These are phyloP conservation scores for Naematelia aurantialba DNA, from an alignment of 768 basidiomycete genomes.

Conservation along the genomic window DNA sequence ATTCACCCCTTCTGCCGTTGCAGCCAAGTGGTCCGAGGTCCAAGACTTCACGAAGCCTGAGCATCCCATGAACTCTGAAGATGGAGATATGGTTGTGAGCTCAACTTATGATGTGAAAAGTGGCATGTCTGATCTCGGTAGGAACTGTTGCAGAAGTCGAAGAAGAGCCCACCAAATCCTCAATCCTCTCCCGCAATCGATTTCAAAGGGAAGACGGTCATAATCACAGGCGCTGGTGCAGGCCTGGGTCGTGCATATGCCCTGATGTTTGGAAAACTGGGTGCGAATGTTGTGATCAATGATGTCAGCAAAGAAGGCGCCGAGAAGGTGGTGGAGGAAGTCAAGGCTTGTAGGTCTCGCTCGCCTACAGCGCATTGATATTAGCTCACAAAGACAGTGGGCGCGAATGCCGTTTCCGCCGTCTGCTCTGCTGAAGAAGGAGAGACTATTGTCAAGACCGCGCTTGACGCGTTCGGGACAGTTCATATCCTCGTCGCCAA, in stretches of 20 bases:
- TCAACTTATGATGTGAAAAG: neutral
- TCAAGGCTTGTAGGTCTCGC: slow-evolving; percentile 62
- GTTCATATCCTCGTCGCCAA: slow-evolving; percentile 88
- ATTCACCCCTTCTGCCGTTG: slow-evolving; percentile 94
- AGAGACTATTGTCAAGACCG: slow-evolving; percentile 78
- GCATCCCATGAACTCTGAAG: slow-evolving; percentile 65
- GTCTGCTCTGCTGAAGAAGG: slow-evolving; percentile 89
- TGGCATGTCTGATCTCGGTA: slow-evolving; percentile 13
- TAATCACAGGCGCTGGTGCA: slow-evolving; percentile 91
- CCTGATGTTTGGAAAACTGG: slow-evolving; percentile 81
- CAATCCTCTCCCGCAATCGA: slow-evolving; percentile 68
- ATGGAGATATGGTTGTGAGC: slow-evolving; percentile 52
- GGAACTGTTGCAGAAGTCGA: slow-evolving; percentile 63
- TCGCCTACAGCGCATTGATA: neutral
- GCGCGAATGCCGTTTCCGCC: slow-evolving; percentile 79
- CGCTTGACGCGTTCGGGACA: slow-evolving; percentile 78
- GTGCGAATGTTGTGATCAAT: slow-evolving; percentile 96
- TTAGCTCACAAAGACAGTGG: slow-evolving; percentile 57
- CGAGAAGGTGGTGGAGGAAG: slow-evolving; percentile 77
- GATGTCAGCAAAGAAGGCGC: slow-evolving; percentile 87
- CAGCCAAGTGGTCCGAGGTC: slow-evolving; percentile 75
- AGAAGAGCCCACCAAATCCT: slow-evolving; percentile 61
- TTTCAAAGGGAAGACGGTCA: slow-evolving; percentile 83
- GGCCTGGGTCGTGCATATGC: slow-evolving; percentile 92
- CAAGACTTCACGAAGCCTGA: slow-evolving; percentile 67